Base-by-base conservation (phyloP, 345 rosid species). In the Eucalyptus virginea region DNA sequence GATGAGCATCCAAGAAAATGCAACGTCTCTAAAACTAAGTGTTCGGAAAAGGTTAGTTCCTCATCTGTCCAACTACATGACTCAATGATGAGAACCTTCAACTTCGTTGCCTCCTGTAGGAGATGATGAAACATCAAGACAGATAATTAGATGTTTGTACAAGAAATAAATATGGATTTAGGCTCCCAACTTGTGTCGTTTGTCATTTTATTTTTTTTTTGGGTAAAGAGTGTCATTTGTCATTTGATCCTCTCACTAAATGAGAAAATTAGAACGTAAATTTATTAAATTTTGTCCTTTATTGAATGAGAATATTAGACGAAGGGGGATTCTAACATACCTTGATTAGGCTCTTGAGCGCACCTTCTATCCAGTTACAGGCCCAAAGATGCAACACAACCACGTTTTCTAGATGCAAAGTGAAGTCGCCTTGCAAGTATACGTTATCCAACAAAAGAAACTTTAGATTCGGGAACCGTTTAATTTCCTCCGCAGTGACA, bases 1-100 rank as follows among this genome's bases (percentile, higher is more conserved):
- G 1, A 6, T 1, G 0, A 2, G 4, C 34, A 30, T 0, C 0
- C 0, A 30, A 0, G 6, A 30, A 65, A 5, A 14, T 9, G n/a
- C 72, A 65, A 65, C 72, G n/a, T n/a, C 19, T n/a, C 34, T 14
- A 65, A 30, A 65, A n/a, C 10, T 4, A 16, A 65, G 72, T 7
- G 0, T n/a, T 15, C 3, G 10, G 37, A n/a, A 65, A 65, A 65
- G 10, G 9, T 65, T 65, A 10, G 37, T 65, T 10, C 7, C 72
- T 3, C 4, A 2, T 4, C 2, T 65, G 2, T 6, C 7, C 0
- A 17, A 51, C 1, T 8, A 51, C 54, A 5, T 5, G 3, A 17
- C 7, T 51, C 0, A 50, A 52, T 52, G 56, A 8, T 8, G 40
- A 67, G 77, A 67, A 8, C 77, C 77, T 67, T 8, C 40, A n/a